Evolutionary conservation across 2,329 filamentous ascomycete species (phyloP), one percentile per base, ranked within the genome.

Genomic region (Stemphylium beticola): DNA sequence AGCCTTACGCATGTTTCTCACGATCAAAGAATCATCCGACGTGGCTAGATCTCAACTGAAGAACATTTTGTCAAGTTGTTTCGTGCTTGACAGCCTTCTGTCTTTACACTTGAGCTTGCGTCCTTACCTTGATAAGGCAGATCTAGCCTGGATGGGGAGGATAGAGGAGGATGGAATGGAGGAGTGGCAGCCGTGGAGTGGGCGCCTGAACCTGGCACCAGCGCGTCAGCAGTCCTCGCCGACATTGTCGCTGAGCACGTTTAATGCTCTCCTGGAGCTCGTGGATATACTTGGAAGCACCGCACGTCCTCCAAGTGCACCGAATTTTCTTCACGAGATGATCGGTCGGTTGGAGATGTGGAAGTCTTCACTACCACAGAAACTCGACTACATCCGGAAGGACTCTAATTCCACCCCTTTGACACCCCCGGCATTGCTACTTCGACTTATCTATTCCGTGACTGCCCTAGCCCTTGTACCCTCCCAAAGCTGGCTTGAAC

Each of bases 171-270:
- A 89, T 64, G 87, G 87, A 0, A 74, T 88, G 24, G 89, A 91
- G 65, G 87, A 91, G 75, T 91, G 88, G 88, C 85, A 89, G 59
- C 85, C 86, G 1, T 91, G 89, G 88, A 78, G 79, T 22, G 83
- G 86, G 14, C 79, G 80, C 50, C 66, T 80, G 50, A 73, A 76
- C 74, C 76, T 22, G 9, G 42, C 20, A 32, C 14, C 40, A 18
- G 40, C 17, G 40, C 44, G 49, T 8, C 52, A 36, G 20, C 61
- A 62, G 22, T 61, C 63, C 15, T 57, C 61, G 24, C 72, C 72
- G 12, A 64, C 79, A 12, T 76, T 80, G 37, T 74, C 77, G 2
- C 65, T 82, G 24, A 85, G 82, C 63, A 82, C 79, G 7, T 83
- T 85, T 66, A 85, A 85, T 58, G 74, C 76, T 24, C 70, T 85